Evolutionary conservation across 2,329 filamentous ascomycete species (phyloP).

Genomic region (Huntiella savannae): DNA sequence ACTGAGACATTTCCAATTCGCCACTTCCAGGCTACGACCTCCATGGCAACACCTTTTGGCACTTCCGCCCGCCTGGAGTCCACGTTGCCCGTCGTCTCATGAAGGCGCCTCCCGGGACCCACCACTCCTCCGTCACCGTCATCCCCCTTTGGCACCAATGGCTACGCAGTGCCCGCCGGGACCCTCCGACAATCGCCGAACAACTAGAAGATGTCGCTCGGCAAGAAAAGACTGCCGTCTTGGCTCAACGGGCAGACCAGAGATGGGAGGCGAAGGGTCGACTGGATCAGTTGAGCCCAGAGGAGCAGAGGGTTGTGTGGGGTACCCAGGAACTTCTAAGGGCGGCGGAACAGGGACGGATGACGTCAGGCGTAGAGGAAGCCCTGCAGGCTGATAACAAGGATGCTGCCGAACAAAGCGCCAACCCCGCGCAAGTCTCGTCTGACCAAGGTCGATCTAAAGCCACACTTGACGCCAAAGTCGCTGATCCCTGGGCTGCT

Average conservation of each 20-base stretch:
- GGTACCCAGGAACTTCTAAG: conserved; percentile 7
- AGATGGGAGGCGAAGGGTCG: conserved; percentile 42
- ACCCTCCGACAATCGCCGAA: conserved; percentile 37
- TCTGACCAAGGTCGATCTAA: not conserved
- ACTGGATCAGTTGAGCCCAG: conserved; percentile 23
- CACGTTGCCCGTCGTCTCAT: conserved; percentile 35
- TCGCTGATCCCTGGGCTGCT: conserved; percentile 38
- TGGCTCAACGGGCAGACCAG: conserved; percentile 43
- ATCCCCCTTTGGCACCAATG: conserved; percentile 50
- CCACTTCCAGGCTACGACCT: conserved; percentile 37
- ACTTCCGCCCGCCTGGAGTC: conserved; percentile 35
- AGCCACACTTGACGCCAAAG: conserved; percentile 11
- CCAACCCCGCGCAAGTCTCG: not conserved
- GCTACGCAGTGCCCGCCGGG: conserved; percentile 39
- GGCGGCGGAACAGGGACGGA: not conserved
- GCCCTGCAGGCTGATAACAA: conserved; percentile 12
- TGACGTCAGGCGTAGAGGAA: not conserved
- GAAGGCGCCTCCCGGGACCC: conserved; percentile 33
- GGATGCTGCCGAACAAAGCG: not conserved
- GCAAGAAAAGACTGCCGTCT: conserved; percentile 31
- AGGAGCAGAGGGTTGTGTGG: conserved; percentile 12
- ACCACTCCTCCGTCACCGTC: conserved; percentile 36
- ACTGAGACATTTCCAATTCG: not conserved
- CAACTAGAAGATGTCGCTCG: conserved; percentile 34
- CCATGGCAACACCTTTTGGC: conserved; percentile 49